Base-by-base conservation (phyloP, 2,329 filamentous ascomycete species). In the Neofusicoccum cordaticola region DNA sequence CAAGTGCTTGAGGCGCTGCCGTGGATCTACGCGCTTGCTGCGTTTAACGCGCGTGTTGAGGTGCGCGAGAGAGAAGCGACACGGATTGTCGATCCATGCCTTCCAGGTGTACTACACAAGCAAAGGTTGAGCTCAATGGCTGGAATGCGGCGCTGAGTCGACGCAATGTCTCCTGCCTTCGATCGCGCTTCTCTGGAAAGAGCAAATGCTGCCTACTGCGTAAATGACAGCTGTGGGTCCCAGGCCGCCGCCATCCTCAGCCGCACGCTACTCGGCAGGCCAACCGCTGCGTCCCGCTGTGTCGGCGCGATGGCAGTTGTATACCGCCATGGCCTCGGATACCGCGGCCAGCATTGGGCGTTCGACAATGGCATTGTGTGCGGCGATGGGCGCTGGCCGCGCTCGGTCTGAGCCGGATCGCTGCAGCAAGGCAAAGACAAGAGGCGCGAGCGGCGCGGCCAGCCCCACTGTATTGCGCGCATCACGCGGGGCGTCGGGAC, bases 401-500 rank as follows among this genome's bases (percentile, higher is more conserved):
- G 22, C n/a, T 47, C 56, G 56, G 56, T 22, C n/a, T 45, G 27
- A 37, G 56, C 56, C 56, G 56, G 56, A 60, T 60, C 56, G 56
- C 56, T 60, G 56, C 56, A 47, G 41, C 41, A 47, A 15, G 41
- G 42, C 53, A 37, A 27, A 45, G 39, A 37, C 42, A 58, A 44
- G 41, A 34, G 39, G 39, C 17, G 35, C 31, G 22, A 31, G 27
- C 27, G 27, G 27, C 27, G 27, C 27, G 41, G 41, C 7, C 22
- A 22, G 56, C 42, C 56, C 56, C 56, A 60, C 56, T 13, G 56
- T 60, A 60, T 60, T 37, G 56, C 56, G 56, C 56, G 31, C 56
- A 60, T 60, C 56, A 37, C 56, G 56, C 56, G 56, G 56, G 56
- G 56, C 41, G 9, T 22, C n/a, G 56, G 27, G 27, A 60, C 56